phyloP scores from a whole-genome alignment of 768 basidiomycete species.

The Naganishia friedmannii region DNA sequence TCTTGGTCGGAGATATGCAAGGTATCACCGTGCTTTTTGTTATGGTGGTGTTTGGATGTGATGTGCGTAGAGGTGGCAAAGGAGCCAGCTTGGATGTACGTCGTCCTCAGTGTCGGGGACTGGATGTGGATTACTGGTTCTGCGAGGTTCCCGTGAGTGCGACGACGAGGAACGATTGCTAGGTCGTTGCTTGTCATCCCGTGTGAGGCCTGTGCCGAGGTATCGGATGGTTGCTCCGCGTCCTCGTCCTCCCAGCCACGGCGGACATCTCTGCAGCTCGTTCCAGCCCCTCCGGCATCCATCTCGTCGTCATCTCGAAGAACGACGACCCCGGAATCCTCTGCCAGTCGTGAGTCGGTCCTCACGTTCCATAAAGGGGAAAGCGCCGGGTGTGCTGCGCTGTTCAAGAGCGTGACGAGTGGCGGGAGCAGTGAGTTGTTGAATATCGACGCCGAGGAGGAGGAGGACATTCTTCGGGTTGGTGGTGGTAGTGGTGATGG shows the following conservation, averaged over 20 bases:
- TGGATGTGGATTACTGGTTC: conserved; percentile 46
- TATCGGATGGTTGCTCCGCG: too few relatives aligned
- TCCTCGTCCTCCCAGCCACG: neutral
- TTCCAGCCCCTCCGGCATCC: neutral
- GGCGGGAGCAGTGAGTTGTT: conserved; percentile 35
- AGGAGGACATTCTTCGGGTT: too few relatives aligned
- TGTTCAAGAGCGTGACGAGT: conserved; percentile 44
- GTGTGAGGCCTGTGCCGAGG: too few relatives aligned
- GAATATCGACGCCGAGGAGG: too few relatives aligned
- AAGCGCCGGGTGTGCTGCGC: conserved; percentile 39
- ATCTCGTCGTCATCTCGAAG: conserved; percentile 36
- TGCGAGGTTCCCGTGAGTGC: neutral
- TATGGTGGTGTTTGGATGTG: neutral
- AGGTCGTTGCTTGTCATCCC: too few relatives aligned
- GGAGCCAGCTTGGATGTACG: conserved; percentile 46
- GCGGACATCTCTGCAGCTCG: neutral
- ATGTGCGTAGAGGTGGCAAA: neutral
- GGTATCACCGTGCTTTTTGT: neutral
- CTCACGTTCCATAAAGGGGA: conserved; percentile 39
- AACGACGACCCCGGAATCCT: conserved; percentile 33
- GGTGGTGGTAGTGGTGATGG: too few relatives aligned
- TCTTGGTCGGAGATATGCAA: neutral
- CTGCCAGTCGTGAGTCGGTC: conserved; percentile 31
- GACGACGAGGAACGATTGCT: neutral
- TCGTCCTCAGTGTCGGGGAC: conserved; percentile 34